Percentiles rank a stretch among this genome's conserved stretches.
Conservation (phyloP, 352 stramenopile species). For the Globisporangium iwayamae region DNA sequence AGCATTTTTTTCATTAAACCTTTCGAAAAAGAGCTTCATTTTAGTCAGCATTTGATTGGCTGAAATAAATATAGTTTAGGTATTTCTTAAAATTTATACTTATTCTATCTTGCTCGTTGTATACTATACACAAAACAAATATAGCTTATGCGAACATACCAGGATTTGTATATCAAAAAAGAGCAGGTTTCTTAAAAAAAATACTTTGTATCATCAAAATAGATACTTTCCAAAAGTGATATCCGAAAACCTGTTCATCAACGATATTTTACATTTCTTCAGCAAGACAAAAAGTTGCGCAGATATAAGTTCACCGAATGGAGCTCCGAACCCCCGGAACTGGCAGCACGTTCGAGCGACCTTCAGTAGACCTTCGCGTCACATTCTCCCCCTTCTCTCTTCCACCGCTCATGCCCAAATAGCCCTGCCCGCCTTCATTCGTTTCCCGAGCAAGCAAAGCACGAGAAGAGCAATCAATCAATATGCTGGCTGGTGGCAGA, state of each 20-base stretch:
- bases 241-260: background rate
- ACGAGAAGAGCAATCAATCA: background rate
- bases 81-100: no score
- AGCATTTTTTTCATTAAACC: background rate
- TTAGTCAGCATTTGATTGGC: no score
- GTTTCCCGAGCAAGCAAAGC: conserved; percentile 8
- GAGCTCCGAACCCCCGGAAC: background rate
- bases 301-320: conserved; percentile 10
- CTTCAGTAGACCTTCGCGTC: background rate
- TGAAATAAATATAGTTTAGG: no score
- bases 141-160: no score
- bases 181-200: no score
- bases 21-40: no score
- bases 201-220: no score
- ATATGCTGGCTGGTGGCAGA: conserved; percentile 19
- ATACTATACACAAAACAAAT: no score
- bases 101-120: no score
- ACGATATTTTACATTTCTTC: background rate
- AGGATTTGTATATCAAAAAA: no score
- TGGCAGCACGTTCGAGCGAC: background rate
- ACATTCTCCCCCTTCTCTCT: conserved; percentile 8
- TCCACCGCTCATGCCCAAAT: background rate
- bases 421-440: background rate
- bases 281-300: background rate
- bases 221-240: no score